phyloP scores from a whole-genome alignment of 257 asterid species.

The Anisodus acutangulus region DNA sequence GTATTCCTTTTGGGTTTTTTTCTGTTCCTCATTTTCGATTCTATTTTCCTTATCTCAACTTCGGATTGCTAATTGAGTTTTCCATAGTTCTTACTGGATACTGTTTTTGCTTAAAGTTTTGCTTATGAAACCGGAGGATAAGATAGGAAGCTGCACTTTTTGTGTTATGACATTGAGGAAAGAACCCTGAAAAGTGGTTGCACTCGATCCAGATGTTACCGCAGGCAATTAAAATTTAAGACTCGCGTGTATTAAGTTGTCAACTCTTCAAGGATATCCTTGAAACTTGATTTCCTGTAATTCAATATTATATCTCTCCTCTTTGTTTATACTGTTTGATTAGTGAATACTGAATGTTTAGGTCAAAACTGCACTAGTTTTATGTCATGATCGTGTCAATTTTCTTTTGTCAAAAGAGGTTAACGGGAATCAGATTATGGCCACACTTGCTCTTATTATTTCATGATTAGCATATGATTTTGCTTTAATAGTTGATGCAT shows the following conservation, averaged over 20 bases:
- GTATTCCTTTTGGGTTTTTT: background rate
- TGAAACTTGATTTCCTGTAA: background rate
- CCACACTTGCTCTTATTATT: background rate
- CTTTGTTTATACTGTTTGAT: background rate
- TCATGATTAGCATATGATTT: background rate
- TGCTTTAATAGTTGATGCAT: background rate
- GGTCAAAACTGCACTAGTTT: background rate
- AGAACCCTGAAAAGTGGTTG: background rate
- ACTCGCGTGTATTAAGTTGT: conserved; percentile 4
- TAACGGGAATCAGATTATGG: background rate
- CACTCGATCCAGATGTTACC: background rate
- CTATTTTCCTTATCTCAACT: background rate
- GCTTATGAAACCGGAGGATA: background rate
- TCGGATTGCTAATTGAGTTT: conserved; percentile 3
- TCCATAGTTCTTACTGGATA: background rate
- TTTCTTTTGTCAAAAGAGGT: conserved; percentile 1
- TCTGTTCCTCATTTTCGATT: conserved; percentile 18
- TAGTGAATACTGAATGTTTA: background rate
- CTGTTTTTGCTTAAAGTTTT: background rate
- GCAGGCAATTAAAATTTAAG: background rate
- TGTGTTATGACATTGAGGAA: background rate
- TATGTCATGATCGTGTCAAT: background rate
- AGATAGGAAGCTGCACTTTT: background rate
- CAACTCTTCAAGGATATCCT: background rate
- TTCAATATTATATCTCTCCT: background rate